phyloP scores from a whole-genome alignment of 805 yeast genomes.

The Ogataea ramenticola region DNA sequence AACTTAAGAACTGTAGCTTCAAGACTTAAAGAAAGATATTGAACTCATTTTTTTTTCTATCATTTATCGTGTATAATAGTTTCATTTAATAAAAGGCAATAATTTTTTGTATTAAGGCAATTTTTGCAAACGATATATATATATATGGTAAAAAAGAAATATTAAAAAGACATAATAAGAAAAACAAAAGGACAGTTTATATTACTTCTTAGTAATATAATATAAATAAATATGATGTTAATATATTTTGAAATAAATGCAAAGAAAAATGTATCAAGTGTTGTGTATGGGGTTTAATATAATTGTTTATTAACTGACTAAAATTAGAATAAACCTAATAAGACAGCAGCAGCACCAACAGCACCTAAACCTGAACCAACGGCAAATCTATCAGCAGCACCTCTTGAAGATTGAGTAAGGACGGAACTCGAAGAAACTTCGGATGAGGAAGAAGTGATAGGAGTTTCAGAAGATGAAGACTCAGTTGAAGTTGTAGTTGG shows the following conservation, averaged over 20 bases:
- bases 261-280: no score
- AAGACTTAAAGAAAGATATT: conserved; percentile 93
- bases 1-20: conserved; percentile 95
- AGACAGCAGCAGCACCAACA: conserved; percentile 19
- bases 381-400: conserved; percentile 10
- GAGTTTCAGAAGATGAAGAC: conserved; percentile 13
- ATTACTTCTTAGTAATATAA: no score
- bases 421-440: conserved; percentile 9
- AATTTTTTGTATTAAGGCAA: no score
- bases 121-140: no score
- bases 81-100: not conserved
- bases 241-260: no score
- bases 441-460: conserved; percentile 11
- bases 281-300: no score
- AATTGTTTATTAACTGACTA: no score
- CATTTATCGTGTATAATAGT: not conserved
- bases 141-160: no score
- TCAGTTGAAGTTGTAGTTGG: no score
- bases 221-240: no score
- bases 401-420: conserved; percentile 4
- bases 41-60: conserved; percentile 4
- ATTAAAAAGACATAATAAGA: no score
- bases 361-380: conserved; percentile 18
- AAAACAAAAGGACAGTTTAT: no score
- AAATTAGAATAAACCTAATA: conserved; percentile 10